Evolutionary conservation across 805 yeast genomes (phyloP).

Genomic region (Candida methanosorbosa): DNA sequence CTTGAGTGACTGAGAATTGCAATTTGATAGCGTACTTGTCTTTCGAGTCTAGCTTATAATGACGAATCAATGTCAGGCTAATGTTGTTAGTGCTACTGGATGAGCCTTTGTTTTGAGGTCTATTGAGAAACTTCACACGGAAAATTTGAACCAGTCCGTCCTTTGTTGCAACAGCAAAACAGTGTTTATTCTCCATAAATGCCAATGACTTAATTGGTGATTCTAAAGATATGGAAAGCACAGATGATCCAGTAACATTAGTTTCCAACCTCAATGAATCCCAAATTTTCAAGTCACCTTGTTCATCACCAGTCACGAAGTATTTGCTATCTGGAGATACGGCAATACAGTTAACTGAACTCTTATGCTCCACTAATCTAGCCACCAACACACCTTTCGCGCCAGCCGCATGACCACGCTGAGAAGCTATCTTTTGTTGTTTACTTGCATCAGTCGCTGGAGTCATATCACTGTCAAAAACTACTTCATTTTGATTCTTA

Average conservation of each 20-base stretch:
- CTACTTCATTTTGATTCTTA: background rate
- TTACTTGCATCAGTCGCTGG: background rate
- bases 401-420: background rate
- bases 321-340: slow-evolving; percentile 55
- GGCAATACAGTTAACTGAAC: slow-evolving; percentile 46
- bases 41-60: slow-evolving; percentile 25
- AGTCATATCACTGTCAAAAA: background rate
- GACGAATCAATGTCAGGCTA: slow-evolving; percentile 26
- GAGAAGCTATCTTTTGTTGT: background rate
- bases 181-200: slow-evolving; percentile 46
- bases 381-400: slow-evolving; percentile 53
- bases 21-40: slow-evolving; percentile 35
- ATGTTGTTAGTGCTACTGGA: slow-evolving; percentile 1
- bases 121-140: slow-evolving; percentile 25
- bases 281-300: slow-evolving; percentile 73
- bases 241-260: slow-evolving; percentile 45
- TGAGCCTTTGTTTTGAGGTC: background rate
- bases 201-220: slow-evolving; percentile 39
- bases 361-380: slow-evolving; percentile 53
- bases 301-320: slow-evolving; percentile 71
- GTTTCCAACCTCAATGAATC: slow-evolving; percentile 57
- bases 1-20: slow-evolving; percentile 30
- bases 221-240: slow-evolving; percentile 36
- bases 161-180: slow-evolving; percentile 46
- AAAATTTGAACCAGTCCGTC: slow-evolving; percentile 38